Evolutionary conservation across 2,329 filamentous ascomycete species (phyloP).

Genomic region (Hymenoscyphus albidus): DNA sequence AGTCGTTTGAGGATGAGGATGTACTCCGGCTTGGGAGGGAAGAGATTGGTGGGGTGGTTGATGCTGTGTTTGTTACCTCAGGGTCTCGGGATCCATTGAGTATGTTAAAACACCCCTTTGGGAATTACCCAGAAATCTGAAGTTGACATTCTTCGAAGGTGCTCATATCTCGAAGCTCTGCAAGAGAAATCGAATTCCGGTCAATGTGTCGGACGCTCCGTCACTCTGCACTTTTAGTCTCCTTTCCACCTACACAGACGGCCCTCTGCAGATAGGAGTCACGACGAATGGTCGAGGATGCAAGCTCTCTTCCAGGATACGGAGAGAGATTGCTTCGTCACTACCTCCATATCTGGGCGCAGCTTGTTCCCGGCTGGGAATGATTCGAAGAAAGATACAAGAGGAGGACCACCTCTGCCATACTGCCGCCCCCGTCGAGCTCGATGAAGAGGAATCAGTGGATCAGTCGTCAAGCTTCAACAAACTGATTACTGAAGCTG

Average conservation of each 20-base stretch:
- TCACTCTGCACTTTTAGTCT: slow-evolving; percentile 85
- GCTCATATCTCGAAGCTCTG: slow-evolving; percentile 71
- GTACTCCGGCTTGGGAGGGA: slow-evolving; percentile 72
- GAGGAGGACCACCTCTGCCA: slow-evolving; percentile 60
- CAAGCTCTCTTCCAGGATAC: slow-evolving; percentile 85
- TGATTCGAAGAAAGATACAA: slow-evolving; percentile 66
- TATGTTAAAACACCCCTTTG: slow-evolving; percentile 23
- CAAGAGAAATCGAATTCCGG: slow-evolving; percentile 74
- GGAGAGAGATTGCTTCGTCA: slow-evolving; percentile 78
- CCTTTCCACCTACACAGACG: slow-evolving; percentile 83
- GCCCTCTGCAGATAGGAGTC: slow-evolving; percentile 89
- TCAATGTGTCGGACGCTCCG: slow-evolving; percentile 89
- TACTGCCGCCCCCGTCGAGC: slow-evolving; percentile 30
- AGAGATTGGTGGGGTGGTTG: slow-evolving; percentile 74
- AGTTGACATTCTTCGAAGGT: slow-evolving; percentile 39
- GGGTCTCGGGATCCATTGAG: slow-evolving; percentile 45
- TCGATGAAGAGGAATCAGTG: slow-evolving; percentile 53
- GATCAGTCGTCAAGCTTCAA: slow-evolving; percentile 85
- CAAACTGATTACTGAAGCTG: slow-evolving; percentile 69
- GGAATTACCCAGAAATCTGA: not conserved
- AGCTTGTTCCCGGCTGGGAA: slow-evolving; percentile 75
- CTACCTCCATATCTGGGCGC: slow-evolving; percentile 71
- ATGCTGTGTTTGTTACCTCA: slow-evolving; percentile 85
- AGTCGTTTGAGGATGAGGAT: slow-evolving; percentile 66
- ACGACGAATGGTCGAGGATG: slow-evolving; percentile 94